These are phyloP conservation scores for Yamadazyma dendronema DNA, from an alignment of 1,139 yeast species.

Conservation along the genomic window DNA sequence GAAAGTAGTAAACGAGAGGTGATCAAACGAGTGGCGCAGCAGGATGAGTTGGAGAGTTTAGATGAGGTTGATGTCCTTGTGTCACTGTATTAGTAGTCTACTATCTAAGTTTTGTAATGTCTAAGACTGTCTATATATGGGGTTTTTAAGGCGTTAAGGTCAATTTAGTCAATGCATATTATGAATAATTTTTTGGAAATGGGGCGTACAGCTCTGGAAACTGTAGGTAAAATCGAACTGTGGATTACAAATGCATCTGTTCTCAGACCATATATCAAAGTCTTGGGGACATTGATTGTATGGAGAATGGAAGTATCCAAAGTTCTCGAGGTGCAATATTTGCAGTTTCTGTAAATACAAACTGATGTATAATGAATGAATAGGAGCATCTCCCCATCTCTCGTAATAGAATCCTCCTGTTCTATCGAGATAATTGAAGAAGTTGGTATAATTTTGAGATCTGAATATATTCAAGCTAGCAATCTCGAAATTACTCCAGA, in stretches of 20 bases:
- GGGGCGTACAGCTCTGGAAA: constrained; percentile 32
- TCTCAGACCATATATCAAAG: constrained; percentile 13
- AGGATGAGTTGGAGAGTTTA: constrained; percentile 60
- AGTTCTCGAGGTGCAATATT: constrained; percentile 30
- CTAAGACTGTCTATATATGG: not conserved
- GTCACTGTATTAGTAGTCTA: constrained; percentile 15
- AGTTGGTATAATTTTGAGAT: constrained; percentile 20
- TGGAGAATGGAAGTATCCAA: constrained; percentile 38
- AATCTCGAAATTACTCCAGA: constrained; percentile 41
- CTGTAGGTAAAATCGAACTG: constrained; percentile 26
- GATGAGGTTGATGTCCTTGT: constrained; percentile 49
- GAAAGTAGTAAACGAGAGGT: constrained; percentile 85
- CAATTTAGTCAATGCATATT: not conserved
- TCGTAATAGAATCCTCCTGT: constrained; percentile 40
- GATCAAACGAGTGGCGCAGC: constrained; percentile 70
- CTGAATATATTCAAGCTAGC: constrained; percentile 28
- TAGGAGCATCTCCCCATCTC: constrained; percentile 45
- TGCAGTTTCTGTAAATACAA: constrained; percentile 22
- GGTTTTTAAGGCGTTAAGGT: not conserved
- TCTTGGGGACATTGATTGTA: constrained; percentile 34
- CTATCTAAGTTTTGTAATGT: too few relatives aligned
- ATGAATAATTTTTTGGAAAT: constrained; percentile 17
- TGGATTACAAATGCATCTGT: constrained; percentile 33
- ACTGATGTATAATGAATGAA: constrained; percentile 32
- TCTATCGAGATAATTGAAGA: constrained; percentile 27